Evolutionary conservation across 225 moss, liverwort and hornwort species (phyloP), one percentile per base, ranked within the genome.

Genomic region (Sphagnum contortum): DNA sequence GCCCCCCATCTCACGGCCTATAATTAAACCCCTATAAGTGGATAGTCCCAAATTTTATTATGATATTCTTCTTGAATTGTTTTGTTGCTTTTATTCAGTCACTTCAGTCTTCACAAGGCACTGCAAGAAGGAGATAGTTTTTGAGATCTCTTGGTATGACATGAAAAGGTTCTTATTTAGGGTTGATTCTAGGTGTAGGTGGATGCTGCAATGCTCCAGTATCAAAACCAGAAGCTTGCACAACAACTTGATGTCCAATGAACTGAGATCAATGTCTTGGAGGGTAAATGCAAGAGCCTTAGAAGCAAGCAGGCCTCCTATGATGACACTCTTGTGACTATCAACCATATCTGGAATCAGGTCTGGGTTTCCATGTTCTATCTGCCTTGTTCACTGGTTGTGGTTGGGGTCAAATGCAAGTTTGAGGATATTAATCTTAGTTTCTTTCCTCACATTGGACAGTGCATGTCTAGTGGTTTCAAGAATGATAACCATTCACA

Each of bases 201-300:
- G 71, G 93, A 98, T 73, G 79, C 96, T 49, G 81, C 79, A 70
- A 90, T 88, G 77, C 84, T 98, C 59, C 96, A 98, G 61, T 93
- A 74, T 66, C 96, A 93, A 75, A 98, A 98, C 58, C 90, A 89
- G 12, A 87, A 98, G 74, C 69, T 98, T 69, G 80, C 87, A 49
- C 96, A 98, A 57, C 90, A 98, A 83, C 74, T 98, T 66, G 96
- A 98, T 72, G 85, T 87, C 5, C 92, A 91, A 73, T 88, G 90
- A 55, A 77, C 83, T 51, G 96, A 98, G 75, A 92, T 98, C 55
- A 85, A 82, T 75, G 78, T 73, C 62, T 80, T 91, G 67, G 82
- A 93, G 82, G 68, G 74, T 57, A 87, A 79, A 71, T 93, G 83
- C 62, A 69, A 66, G 67, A 85, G 93, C 59, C 85, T 93, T 45